phyloP scores from a whole-genome alignment of 2,329 filamentous ascomycete genomes.

The Fonsecaea monophora region DNA sequence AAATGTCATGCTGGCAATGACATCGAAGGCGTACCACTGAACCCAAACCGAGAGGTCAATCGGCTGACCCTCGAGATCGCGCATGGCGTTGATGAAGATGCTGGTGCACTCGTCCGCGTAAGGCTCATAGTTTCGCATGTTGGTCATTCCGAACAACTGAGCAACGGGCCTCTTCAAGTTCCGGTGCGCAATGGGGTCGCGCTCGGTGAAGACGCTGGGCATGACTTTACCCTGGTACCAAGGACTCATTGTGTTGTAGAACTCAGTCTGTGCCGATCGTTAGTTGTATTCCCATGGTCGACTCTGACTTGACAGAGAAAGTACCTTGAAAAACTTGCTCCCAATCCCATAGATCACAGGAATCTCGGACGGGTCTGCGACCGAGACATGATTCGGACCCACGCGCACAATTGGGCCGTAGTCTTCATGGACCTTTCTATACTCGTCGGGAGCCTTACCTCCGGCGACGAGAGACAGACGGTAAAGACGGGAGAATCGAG shows the following conservation, averaged over 20 bases:
- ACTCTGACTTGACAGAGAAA: not conserved
- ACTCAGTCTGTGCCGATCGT: constrained; percentile 13
- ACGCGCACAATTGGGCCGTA: constrained; percentile 29
- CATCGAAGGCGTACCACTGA: constrained; percentile 81
- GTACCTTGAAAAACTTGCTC: constrained; percentile 26
- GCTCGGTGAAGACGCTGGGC: constrained; percentile 29
- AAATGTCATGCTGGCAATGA: constrained; percentile 52
- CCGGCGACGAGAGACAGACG: constrained; percentile 54
- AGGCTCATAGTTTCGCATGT: constrained; percentile 56
- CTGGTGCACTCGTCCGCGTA: constrained; percentile 50
- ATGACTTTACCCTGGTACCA: constrained; percentile 23
- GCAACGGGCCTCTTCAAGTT: constrained; percentile 48
- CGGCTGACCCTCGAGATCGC: constrained; percentile 22
- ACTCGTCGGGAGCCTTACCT: constrained; percentile 11
- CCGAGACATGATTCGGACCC: constrained; percentile 29
- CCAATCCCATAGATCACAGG: constrained; percentile 30
- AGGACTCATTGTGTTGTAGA: constrained; percentile 21
- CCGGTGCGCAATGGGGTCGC: constrained; percentile 21
- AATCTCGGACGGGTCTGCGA: constrained; percentile 29
- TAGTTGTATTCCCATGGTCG: not conserved
- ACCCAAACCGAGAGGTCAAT: constrained; percentile 60
- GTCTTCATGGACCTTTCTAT: constrained; percentile 13
- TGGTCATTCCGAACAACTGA: constrained; percentile 56
- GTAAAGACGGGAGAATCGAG: constrained; percentile 75
- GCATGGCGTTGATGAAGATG: constrained; percentile 26